Conservation (phyloP, 164 flowering plant genomes). For the Pachysandra terminalis region DNA sequence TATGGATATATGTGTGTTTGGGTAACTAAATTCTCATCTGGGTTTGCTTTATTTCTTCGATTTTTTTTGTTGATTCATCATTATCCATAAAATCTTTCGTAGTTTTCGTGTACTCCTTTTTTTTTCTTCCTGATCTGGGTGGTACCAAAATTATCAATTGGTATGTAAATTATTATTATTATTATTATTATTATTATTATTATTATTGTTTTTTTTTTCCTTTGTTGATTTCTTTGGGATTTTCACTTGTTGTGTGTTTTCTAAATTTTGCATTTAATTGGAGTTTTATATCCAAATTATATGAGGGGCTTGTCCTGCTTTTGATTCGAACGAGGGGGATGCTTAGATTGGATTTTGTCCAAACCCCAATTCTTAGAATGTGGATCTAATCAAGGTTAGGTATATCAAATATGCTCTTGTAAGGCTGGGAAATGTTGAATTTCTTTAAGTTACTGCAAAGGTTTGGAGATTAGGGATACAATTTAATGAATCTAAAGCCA, state of each 20-base stretch:
- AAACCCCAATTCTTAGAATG: not conserved
- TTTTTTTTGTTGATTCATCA: not conserved
- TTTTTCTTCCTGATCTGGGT: not conserved
- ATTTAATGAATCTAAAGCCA: not conserved
- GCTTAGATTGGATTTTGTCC: not conserved
- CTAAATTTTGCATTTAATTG: no score
- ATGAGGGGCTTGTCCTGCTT: not conserved
- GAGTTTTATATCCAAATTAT: no score
- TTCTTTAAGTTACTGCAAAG: not conserved
- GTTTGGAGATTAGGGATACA: not conserved
- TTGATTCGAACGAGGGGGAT: not conserved
- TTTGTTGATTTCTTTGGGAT: no score
- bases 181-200: not conserved
- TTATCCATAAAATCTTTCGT: no score
- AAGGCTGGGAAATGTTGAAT: not conserved
- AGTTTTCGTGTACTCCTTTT: not conserved
- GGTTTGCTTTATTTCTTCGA: constrained; percentile 1
- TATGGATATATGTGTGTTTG: not conserved
- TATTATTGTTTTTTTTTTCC: no score
- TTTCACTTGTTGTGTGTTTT: no score
- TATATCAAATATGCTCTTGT: not conserved
- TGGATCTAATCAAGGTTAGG: not conserved
- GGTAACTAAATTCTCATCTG: not conserved
- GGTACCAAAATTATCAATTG: not conserved
- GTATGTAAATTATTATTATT: not conserved